phyloP scores from a whole-genome alignment of 352 stramenopile genomes.

The Phytopythium oedochilum region DNA sequence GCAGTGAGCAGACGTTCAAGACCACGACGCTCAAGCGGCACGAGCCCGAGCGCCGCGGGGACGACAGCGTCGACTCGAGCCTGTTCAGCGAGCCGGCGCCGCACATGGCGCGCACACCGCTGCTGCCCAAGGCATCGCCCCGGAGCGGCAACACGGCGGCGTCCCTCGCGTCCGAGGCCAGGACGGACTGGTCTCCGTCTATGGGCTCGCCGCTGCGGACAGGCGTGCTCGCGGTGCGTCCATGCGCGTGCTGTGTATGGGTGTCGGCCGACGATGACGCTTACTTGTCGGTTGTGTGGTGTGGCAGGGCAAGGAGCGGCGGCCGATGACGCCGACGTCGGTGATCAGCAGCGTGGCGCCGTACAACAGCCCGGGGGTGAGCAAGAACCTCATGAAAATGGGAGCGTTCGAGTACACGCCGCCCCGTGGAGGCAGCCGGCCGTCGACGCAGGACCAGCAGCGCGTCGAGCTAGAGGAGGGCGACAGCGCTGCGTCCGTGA shows the following conservation, averaged over 20 bases:
- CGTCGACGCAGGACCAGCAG: constrained; percentile 1
- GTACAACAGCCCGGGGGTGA: constrained; percentile 52
- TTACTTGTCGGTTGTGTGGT: too few species aligned
- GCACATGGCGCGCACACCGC: constrained; percentile 59
- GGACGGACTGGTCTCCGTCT: constrained; percentile 43
- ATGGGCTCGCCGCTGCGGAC: constrained; percentile 55
- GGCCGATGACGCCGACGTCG: constrained; percentile 47
- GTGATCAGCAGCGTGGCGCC: constrained; percentile 72
- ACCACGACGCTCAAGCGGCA: constrained; percentile 59
- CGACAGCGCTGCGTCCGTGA: constrained; percentile 26
- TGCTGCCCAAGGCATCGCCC: constrained; percentile 38
- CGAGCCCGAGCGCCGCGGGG: constrained; percentile 14
- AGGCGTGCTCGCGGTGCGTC: constrained; percentile 38
- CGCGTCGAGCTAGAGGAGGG: constrained; percentile 14
- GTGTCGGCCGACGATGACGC: too few species aligned
- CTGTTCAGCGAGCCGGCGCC: constrained; percentile 60
- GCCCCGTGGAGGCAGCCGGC: constrained; percentile 23
- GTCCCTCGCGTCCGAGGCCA: constrained; percentile 46
- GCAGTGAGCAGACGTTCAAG: constrained; percentile 60
- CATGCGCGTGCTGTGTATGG: not conserved
- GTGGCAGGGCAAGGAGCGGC: constrained; percentile 7
- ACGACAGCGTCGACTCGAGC: constrained; percentile 54
- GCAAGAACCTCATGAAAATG: constrained; percentile 79
- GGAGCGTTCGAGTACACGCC: constrained; percentile 76
- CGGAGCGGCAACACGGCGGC: constrained; percentile 19